Percentiles rank a stretch among this genome's conserved stretches.
Conservation (phyloP, 495 filamentous ascomycete genomes). For the Talaromyces nanjingensis region DNA sequence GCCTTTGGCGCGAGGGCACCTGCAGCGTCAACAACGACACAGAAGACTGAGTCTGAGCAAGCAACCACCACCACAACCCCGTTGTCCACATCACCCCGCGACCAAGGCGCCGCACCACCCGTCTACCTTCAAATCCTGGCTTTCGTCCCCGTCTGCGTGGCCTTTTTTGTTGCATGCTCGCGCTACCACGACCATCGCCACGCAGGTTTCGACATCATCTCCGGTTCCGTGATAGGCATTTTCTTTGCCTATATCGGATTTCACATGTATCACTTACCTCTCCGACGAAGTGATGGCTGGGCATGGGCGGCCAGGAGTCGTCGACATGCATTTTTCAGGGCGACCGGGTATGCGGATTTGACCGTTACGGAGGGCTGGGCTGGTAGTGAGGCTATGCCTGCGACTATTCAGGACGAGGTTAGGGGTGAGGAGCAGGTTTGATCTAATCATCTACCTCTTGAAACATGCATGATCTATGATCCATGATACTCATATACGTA, state of each 20-base stretch:
- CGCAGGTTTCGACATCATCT: constrained; percentile 58
- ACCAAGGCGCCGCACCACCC: constrained; percentile 52
- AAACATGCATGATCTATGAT: background rate
- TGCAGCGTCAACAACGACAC: constrained; percentile 2
- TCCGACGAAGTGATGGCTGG: constrained; percentile 52
- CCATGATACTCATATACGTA: background rate
- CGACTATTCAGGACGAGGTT: background rate
- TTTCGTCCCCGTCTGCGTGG: constrained; percentile 48
- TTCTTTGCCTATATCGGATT: constrained; percentile 50
- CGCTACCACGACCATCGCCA: constrained; percentile 60
- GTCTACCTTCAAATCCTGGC: constrained; percentile 49
- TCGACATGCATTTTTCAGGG: constrained; percentile 49
- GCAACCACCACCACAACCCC: constrained; percentile 15
- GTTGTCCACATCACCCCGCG: constrained; percentile 21
- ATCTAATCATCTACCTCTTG: background rate
- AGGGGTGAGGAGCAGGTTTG: background rate
- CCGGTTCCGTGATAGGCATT: constrained; percentile 50
- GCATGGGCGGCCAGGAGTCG: constrained; percentile 40
- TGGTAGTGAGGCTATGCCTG: background rate
- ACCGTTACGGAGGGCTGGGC: constrained; percentile 7
- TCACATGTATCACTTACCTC: constrained; percentile 62
- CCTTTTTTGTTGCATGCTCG: constrained; percentile 55
- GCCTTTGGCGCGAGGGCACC: constrained; percentile 18
- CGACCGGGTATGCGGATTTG: constrained; percentile 38
- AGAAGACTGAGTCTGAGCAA: constrained; percentile 14